phyloP scores from a whole-genome alignment of 2,329 filamentous ascomycete species.

The Apiospora malaysiana region DNA sequence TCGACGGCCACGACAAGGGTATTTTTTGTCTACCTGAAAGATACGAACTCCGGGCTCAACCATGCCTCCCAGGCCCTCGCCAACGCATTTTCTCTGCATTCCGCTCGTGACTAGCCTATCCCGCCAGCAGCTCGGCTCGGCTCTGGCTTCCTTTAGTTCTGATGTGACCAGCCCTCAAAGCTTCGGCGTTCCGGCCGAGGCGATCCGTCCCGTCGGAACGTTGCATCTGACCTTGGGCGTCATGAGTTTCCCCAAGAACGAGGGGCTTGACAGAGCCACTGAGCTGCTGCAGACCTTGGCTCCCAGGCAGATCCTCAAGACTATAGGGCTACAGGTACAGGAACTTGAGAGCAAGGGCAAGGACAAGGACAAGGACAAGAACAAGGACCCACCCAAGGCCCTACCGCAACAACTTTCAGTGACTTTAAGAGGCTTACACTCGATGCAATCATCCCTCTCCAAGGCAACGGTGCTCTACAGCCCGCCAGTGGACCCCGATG shows the following conservation, averaged over 20 bases:
- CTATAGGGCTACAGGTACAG: slow-evolving; percentile 17
- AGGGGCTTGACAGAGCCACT: slow-evolving; percentile 49
- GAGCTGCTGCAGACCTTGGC: slow-evolving; percentile 46
- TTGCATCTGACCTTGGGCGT: slow-evolving; percentile 88
- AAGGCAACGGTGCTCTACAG: slow-evolving; percentile 71
- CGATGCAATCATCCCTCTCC: slow-evolving; percentile 62
- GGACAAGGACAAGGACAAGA: not conserved
- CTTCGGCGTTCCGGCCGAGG: slow-evolving; percentile 64
- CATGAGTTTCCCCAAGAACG: slow-evolving; percentile 70
- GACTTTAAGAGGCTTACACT: slow-evolving; percentile 59
- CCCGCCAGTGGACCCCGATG: slow-evolving; percentile 59
- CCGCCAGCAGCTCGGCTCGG: slow-evolving; percentile 67
- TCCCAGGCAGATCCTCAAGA: slow-evolving; percentile 47
- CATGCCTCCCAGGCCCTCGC: slow-evolving; percentile 46
- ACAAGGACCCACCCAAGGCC: not conserved
- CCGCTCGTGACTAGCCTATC: slow-evolving; percentile 70
- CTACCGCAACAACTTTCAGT: slow-evolving; percentile 42
- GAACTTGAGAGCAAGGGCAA: not conserved
- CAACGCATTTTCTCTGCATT: slow-evolving; percentile 79
- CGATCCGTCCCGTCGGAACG: slow-evolving; percentile 78
- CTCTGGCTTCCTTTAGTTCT: slow-evolving; percentile 65
- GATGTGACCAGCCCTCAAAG: slow-evolving; percentile 56
- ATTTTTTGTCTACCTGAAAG: no score
- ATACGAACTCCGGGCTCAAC: not conserved
- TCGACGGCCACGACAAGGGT: not conserved